These are phyloP conservation scores for Wickerhamiella shivajii DNA, from an alignment of 805 yeast genomes.

Conservation along the genomic window DNA sequence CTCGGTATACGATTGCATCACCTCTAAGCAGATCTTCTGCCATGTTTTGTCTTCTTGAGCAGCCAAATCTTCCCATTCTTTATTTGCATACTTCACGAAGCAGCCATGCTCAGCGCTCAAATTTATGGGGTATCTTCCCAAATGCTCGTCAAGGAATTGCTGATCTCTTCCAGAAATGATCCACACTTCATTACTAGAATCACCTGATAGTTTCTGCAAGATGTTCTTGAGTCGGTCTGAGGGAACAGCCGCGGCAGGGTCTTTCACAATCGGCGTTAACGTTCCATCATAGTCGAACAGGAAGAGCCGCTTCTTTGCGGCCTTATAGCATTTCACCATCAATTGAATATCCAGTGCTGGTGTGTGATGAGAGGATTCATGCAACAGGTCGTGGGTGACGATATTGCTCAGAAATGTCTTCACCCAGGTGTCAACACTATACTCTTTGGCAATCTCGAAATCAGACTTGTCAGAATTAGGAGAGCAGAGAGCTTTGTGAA, in stretches of 20 bases:
- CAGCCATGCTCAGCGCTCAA: constrained; percentile 97
- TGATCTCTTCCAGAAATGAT: constrained; percentile 93
- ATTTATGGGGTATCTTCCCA: constrained; percentile 62
- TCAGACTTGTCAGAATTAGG: constrained; percentile 23
- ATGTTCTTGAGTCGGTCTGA: constrained; percentile 52
- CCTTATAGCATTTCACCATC: constrained; percentile 42
- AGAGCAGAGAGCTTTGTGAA: constrained; percentile 47
- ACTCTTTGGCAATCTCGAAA: constrained; percentile 47
- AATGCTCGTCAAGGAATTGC: constrained; percentile 73
- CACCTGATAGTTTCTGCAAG: constrained; percentile 46
- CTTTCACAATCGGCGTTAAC: constrained; percentile 85
- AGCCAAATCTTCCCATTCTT: constrained; percentile 74
- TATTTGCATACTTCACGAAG: constrained; percentile 59
- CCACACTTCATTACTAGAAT: constrained; percentile 82
- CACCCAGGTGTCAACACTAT: constrained; percentile 76
- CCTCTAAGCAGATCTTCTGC: constrained; percentile 69
- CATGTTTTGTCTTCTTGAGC: constrained; percentile 81
- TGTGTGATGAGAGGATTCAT: constrained; percentile 41
- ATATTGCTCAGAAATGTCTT: constrained; percentile 39
- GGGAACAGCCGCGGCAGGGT: constrained; percentile 98
- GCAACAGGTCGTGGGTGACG: constrained; percentile 22
- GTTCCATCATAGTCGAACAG: constrained; percentile 97
- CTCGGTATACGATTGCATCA: constrained; percentile 62
- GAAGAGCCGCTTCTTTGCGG: constrained; percentile 57
- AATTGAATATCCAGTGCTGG: constrained; percentile 71